Conservation (phyloP, 495 filamentous ascomycete genomes). For the Daldinia decipiens region DNA sequence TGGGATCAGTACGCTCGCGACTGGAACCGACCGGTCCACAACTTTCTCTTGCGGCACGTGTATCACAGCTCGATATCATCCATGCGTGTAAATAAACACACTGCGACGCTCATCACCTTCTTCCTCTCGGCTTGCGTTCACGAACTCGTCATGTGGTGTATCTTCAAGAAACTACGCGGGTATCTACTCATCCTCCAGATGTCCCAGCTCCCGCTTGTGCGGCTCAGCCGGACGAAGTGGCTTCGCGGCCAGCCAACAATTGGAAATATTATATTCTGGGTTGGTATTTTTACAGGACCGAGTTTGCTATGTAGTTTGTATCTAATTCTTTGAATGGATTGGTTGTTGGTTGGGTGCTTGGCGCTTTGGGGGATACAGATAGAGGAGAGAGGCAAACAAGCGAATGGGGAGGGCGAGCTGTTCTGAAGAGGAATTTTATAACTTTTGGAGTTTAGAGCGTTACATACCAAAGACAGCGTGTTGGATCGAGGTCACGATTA, state of each 20-base stretch:
- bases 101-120: constrained; percentile 80
- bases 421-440: background rate
- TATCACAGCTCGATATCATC: constrained; percentile 78
- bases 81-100: constrained; percentile 71
- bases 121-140: constrained; percentile 74
- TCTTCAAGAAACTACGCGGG: constrained; percentile 79
- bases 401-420: background rate
- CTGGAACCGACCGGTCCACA: constrained; percentile 79
- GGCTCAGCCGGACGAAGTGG: constrained; percentile 68
- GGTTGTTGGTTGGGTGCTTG: background rate
- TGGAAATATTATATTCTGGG: constrained; percentile 80
- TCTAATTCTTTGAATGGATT: constrained; percentile 67
- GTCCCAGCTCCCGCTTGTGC: constrained; percentile 73
- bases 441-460: background rate
- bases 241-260: constrained; percentile 67
- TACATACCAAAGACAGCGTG: background rate
- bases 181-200: constrained; percentile 77
- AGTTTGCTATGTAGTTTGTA: constrained; percentile 78
- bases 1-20: constrained; percentile 79
- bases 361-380: constrained; percentile 13
- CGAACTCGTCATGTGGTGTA: constrained; percentile 79
- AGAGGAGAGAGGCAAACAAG: background rate
- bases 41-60: constrained; percentile 77
- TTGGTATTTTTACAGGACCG: constrained; percentile 75
- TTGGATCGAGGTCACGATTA: background rate